Evolutionary conservation across 768 basidiomycete genomes (phyloP), one percentile per base, ranked within the genome.

Genomic region (Lactarius sanguifluus): DNA sequence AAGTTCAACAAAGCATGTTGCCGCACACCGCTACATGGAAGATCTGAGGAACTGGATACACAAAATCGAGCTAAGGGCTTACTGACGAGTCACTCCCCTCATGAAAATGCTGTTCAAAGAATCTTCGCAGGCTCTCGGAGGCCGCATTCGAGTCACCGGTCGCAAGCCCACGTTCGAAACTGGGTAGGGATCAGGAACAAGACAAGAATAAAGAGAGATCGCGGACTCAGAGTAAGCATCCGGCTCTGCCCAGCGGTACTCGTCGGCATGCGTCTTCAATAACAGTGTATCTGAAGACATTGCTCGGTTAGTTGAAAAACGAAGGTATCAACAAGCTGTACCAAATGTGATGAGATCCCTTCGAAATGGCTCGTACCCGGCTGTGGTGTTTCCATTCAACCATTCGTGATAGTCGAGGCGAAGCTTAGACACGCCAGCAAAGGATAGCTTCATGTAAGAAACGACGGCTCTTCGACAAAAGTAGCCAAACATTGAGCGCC

Each of bases 41-140:
- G 64, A 15, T 50, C 57, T 47, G 30, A 23, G 59, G 34, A n/a
- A 32, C 15, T 34, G 28, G 6, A 28, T 28, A 20, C 65, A 18
- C 28, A 10, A 10, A 38, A 25, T 8, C n/a, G 23, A 47, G 45
- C 5, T 54, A 32, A 2, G 16, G 47, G 57, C 30, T 34, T 9
- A 80, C 91, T 71, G 66, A 92, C 91, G 91, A 94, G 74, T 94
- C 91, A 69, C 86, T 87, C 40, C 80, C 82, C 64, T 89, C 86
- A 68, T 92, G 88, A 72, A 94, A 94, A 72, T 86, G 88, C 66
- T 94, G 92, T 73, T 94, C 92, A 70, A 94, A 94, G 74, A 90
- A 94, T 61, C 84, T 79, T 40, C 91, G 83, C 45, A 94, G 76
- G 70, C 85, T 88, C 69, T 92, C 91, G 2, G 84, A 81, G 0